Conservation (phyloP, 192 early-diverging fungal genomes). For the Bifiguratus adelaidae region DNA sequence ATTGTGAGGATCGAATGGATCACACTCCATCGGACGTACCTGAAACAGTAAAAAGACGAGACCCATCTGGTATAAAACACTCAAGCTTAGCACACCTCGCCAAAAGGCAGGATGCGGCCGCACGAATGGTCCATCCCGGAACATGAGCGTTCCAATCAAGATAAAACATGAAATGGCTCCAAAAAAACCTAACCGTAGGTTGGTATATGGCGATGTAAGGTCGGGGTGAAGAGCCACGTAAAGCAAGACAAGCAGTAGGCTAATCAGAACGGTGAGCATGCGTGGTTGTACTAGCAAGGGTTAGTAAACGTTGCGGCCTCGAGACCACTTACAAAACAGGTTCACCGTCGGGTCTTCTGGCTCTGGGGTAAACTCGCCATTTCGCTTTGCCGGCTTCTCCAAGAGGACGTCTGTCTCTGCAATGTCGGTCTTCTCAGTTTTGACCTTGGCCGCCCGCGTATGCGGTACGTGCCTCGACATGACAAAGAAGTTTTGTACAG, state of each 20-base stretch:
- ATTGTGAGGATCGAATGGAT: neutral
- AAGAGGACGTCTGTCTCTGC: too few relatives aligned
- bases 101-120: slow-evolving; percentile 90
- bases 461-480: too few relatives aligned
- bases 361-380: too few relatives aligned
- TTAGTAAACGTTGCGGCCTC: neutral
- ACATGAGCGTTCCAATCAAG: slow-evolving; percentile 79
- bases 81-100: slow-evolving; percentile 75
- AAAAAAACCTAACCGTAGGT: slow-evolving; percentile 37
- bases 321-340: neutral
- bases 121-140: slow-evolving; percentile 90
- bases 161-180: slow-evolving; percentile 49
- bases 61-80: slow-evolving; percentile 82
- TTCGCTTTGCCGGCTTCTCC: too few relatives aligned
- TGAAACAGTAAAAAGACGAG: slow-evolving; percentile 88
- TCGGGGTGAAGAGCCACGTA: slow-evolving; percentile 44
- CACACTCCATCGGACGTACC: slow-evolving; percentile 25
- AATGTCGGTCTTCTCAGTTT: too few relatives aligned
- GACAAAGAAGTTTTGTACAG: too few relatives aligned
- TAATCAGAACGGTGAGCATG: slow-evolving; percentile 38
- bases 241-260: slow-evolving; percentile 31
- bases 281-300: slow-evolving; percentile 35
- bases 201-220: slow-evolving; percentile 33
- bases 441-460: too few relatives aligned
- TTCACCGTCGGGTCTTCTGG: neutral